phyloP scores from a whole-genome alignment of 257 asterid genomes.

The Solanum tacnaense region DNA sequence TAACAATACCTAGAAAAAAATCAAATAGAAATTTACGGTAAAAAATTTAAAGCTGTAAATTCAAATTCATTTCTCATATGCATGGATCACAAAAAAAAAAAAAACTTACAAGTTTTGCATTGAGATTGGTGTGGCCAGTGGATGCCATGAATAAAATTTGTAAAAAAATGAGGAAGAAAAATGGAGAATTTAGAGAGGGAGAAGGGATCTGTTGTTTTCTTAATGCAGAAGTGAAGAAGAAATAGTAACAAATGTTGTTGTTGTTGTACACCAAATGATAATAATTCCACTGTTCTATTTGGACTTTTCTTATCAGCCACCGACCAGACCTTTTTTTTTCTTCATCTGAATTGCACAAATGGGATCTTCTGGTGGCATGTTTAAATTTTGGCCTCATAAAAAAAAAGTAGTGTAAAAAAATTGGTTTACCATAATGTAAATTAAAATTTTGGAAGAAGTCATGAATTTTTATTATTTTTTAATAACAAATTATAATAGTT shows the following conservation, averaged over 20 bases:
- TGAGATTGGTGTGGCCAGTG: constrained; percentile 56
- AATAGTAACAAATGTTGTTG: not conserved
- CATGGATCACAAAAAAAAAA: not conserved
- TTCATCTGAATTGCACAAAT: not conserved
- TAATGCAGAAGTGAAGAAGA: not conserved
- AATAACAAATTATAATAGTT: not conserved
- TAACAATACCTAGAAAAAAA: constrained; percentile 48
- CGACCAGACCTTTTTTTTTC: not conserved
- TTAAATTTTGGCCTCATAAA: not conserved
- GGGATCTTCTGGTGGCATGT: not conserved
- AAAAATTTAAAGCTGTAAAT: not conserved
- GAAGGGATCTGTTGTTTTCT: not conserved
- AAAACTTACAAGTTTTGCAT: constrained; percentile 65
- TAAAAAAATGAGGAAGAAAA: not conserved
- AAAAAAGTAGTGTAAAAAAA: not conserved
- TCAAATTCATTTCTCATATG: not conserved
- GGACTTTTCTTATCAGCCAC: not conserved
- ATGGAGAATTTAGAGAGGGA: not conserved
- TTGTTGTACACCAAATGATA: not conserved
- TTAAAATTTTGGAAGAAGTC: not conserved
- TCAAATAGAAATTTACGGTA: not conserved
- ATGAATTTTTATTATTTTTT: not conserved
- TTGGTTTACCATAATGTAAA: not conserved
- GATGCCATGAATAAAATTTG: constrained; percentile 25
- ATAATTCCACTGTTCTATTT: not conserved